Evolutionary conservation across 2,329 filamentous ascomycete species (phyloP).

Genomic region (Trichoderma simmonsii): DNA sequence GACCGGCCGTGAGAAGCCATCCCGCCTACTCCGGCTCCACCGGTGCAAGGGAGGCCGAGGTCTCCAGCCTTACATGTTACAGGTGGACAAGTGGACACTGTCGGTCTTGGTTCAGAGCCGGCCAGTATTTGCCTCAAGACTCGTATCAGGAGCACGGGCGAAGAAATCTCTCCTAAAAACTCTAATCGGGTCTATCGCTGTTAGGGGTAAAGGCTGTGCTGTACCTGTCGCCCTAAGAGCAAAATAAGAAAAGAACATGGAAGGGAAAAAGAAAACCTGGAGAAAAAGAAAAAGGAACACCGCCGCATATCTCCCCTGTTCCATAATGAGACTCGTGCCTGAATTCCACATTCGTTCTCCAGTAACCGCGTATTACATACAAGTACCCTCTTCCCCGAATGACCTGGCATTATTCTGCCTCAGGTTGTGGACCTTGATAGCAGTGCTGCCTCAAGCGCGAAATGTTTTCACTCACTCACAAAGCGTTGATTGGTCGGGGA

Average conservation of each 20-base stretch:
- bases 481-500: not conserved
- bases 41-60: constrained; percentile 8
- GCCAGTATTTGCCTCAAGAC: constrained; percentile 1
- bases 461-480: not conserved
- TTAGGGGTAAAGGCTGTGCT: not conserved
- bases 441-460: not conserved
- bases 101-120: not conserved
- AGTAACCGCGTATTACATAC: not conserved
- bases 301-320: not conserved
- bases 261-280: not conserved
- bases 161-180: not conserved
- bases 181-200: not conserved
- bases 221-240: not conserved
- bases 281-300: not conserved
- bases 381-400: not conserved
- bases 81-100: constrained; percentile 3
- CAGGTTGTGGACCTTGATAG: constrained; percentile 7
- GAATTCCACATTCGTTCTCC: constrained; percentile 12
- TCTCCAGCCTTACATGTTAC: constrained; percentile 3
- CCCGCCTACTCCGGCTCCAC: constrained; percentile 19
- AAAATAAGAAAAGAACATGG: not conserved
- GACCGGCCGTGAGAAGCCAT: constrained; percentile 14
- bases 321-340: not conserved
- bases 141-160: not conserved
- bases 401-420: not conserved